These are phyloP conservation scores for Centella asiatica DNA, from an alignment of 129 eudicot species.

Conservation along the genomic window DNA sequence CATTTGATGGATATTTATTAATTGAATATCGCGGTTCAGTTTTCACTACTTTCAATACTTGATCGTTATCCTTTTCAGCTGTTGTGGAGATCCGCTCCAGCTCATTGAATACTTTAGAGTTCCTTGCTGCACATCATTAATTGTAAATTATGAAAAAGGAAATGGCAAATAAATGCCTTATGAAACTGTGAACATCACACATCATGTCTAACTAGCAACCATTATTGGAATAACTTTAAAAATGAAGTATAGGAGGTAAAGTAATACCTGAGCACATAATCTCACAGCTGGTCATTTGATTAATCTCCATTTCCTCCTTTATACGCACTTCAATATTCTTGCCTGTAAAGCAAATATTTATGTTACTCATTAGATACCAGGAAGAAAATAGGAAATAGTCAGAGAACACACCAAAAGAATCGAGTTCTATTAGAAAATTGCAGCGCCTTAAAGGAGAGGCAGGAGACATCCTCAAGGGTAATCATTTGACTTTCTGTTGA, in stretches of 20 bases:
- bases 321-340: slow-evolving; percentile 7
- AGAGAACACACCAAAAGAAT: not conserved
- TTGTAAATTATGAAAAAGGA: not conserved
- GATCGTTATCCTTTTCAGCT: slow-evolving; percentile 6
- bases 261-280: slow-evolving; percentile 4
- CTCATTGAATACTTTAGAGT: slow-evolving; percentile 1
- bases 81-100: not conserved
- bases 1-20: slow-evolving; percentile 2
- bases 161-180: not conserved
- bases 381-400: not conserved
- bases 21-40: slow-evolving; percentile 28
- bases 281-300: slow-evolving; percentile 3
- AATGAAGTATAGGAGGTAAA: not conserved
- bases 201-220: not conserved
- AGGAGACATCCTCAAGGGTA: too few species aligned
- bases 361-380: not conserved
- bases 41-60: slow-evolving; percentile 16
- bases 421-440: not conserved
- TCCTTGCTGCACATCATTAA: slow-evolving; percentile 12
- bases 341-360: slow-evolving; percentile 19
- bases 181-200: not conserved
- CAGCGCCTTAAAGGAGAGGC: too few species aligned
- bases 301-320: slow-evolving; percentile 16
- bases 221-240: not conserved
- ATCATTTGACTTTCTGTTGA: too few species aligned